Percentiles rank a stretch among this genome's conserved stretches.
phyloP scores from a whole-genome alignment of 2,329 filamentous ascomycete species.

The Diaporthe batatas region DNA sequence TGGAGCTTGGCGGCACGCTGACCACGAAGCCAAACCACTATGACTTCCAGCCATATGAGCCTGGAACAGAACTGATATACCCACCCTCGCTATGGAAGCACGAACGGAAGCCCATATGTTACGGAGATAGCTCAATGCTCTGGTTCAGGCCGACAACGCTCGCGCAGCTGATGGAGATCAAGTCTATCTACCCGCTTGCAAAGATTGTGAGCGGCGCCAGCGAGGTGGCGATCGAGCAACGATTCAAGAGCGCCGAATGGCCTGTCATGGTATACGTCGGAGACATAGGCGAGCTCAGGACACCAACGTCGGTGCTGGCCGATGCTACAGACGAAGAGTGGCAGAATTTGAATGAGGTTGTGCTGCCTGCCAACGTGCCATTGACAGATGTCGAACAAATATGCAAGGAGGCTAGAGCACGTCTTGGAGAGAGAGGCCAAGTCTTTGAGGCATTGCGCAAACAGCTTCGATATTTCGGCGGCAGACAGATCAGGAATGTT shows the following conservation, averaged over 20 bases:
- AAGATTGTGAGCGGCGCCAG: slow-evolving; percentile 97
- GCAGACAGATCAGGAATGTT: slow-evolving; percentile 95
- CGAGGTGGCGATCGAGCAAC: slow-evolving; percentile 98
- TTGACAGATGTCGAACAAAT: slow-evolving; percentile 92
- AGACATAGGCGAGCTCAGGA: slow-evolving; percentile 89
- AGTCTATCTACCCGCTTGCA: slow-evolving; percentile 83
- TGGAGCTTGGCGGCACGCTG: slow-evolving; percentile 51
- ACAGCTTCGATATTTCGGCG: slow-evolving; percentile 94
- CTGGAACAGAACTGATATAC: slow-evolving; percentile 95
- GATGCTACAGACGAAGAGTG: not conserved
- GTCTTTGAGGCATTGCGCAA: slow-evolving; percentile 91
- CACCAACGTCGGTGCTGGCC: slow-evolving; percentile 71
- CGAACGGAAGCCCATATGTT: slow-evolving; percentile 82
- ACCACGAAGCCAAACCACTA: slow-evolving; percentile 83
- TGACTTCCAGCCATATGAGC: slow-evolving; percentile 94
- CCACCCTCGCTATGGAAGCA: slow-evolving; percentile 87
- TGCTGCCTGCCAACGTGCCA: slow-evolving; percentile 92
- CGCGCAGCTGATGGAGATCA: slow-evolving; percentile 93
- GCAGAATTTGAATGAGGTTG: slow-evolving; percentile 76
- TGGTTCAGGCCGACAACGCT: slow-evolving; percentile 95
- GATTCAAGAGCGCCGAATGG: slow-evolving; percentile 95
- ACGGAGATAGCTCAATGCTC: slow-evolving; percentile 93
- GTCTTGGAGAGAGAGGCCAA: slow-evolving; percentile 82
- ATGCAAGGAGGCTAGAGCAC: slow-evolving; percentile 80
- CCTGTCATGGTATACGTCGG: slow-evolving; percentile 91